Conservation (phyloP, 2,329 filamentous ascomycete species). For the Thelonectria blattea region DNA sequence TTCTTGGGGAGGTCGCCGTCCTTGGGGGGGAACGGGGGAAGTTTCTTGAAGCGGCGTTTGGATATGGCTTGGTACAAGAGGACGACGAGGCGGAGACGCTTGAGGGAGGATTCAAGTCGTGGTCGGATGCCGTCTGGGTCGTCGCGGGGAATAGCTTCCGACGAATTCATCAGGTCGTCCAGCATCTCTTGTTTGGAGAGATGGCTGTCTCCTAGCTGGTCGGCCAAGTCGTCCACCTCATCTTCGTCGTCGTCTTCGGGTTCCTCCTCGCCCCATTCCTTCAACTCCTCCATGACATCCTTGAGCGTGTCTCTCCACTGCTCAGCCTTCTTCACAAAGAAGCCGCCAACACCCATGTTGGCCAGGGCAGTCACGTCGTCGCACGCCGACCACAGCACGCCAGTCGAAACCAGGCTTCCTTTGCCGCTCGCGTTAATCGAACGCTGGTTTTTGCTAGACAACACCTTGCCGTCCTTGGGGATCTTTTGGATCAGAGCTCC, state of each 20-base stretch:
- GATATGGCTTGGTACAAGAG: conserved; percentile 72
- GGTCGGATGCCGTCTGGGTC: conserved; percentile 69
- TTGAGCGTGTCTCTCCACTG: conserved; percentile 77
- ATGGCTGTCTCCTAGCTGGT: conserved; percentile 40
- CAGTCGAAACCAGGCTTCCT: conserved; percentile 69
- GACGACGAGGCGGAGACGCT: conserved; percentile 69
- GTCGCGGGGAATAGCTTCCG: conserved; percentile 65
- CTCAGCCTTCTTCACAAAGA: conserved; percentile 74
- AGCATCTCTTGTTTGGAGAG: conserved; percentile 61
- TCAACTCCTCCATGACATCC: conserved; percentile 84
- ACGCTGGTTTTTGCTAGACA: conserved; percentile 40
- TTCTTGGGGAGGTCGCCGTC: conserved; percentile 45
- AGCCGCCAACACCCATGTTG: conserved; percentile 69
- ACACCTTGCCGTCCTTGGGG: conserved; percentile 60
- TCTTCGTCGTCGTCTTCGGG: conserved; percentile 61
- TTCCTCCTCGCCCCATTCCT: conserved; percentile 83
- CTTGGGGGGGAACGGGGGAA: conserved; percentile 52
- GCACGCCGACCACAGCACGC: conserved; percentile 83
- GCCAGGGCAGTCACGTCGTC: conserved; percentile 72
- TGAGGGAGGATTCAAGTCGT: conserved; percentile 68
- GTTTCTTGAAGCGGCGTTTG: conserved; percentile 71
- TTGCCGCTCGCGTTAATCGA: conserved; percentile 49
- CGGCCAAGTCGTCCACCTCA: conserved; percentile 50
- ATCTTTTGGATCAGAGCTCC: conserved; percentile 65
- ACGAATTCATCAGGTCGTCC: conserved; percentile 71